These are phyloP conservation scores for Populus hybrid DNA, from an alignment of 441 rosid genomes.

Conservation along the genomic window DNA sequence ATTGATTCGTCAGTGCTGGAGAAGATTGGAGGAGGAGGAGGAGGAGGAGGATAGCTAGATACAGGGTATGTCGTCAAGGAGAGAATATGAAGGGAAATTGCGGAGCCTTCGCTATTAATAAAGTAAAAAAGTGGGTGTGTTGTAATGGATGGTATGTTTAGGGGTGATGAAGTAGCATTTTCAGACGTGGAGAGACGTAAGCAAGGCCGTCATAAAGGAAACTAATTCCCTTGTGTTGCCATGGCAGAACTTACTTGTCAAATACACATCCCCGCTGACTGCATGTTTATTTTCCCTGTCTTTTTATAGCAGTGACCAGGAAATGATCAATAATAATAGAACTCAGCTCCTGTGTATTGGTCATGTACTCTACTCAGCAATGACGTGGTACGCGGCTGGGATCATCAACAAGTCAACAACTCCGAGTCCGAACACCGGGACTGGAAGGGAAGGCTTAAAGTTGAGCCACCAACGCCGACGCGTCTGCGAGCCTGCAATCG, in stretches of 20 bases:
- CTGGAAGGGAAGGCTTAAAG: too few relatives aligned
- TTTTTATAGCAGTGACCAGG: not conserved
- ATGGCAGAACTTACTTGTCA: not conserved
- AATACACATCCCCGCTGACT: not conserved
- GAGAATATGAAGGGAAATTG: not conserved
- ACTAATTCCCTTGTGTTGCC: not conserved
- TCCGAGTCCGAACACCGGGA: too few relatives aligned
- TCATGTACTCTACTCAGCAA: too few relatives aligned
- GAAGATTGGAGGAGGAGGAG: not conserved
- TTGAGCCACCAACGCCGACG: too few relatives aligned
- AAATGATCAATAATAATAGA: not conserved
- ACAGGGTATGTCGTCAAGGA: not conserved
- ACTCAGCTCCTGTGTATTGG: not conserved
- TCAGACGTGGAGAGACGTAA: not conserved
- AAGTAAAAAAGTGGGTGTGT: not conserved
- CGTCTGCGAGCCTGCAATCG: too few relatives aligned
- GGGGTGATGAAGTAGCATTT: too few relatives aligned
- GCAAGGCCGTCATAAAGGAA: constrained; percentile 10
- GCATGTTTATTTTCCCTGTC: not conserved
- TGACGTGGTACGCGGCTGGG: too few relatives aligned
- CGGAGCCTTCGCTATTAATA: not conserved
- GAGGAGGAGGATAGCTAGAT: too few relatives aligned
- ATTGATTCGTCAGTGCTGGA: not conserved
- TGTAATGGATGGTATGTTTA: not conserved
- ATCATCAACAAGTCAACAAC: too few relatives aligned